phyloP scores from a whole-genome alignment of 768 basidiomycete species.

The Pholiota molesta region DNA sequence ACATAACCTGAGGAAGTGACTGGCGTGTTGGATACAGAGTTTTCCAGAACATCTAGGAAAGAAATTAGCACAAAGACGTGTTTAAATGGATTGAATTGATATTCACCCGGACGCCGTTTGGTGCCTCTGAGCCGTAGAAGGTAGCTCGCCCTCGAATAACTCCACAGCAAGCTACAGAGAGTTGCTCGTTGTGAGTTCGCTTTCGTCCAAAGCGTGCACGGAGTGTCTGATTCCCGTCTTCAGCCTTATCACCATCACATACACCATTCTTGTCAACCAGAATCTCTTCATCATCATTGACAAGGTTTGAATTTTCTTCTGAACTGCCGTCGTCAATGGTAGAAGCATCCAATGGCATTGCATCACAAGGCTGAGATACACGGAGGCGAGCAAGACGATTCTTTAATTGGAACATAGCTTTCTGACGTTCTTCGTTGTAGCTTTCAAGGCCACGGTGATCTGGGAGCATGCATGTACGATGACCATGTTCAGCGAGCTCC shows the following conservation, averaged over 20 bases:
- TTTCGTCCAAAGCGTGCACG: constrained; percentile 28
- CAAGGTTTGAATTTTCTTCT: too few relatives aligned
- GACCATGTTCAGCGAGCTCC: neutral
- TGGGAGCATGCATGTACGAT: neutral
- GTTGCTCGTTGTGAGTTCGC: constrained; percentile 38
- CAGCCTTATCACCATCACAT: constrained; percentile 28
- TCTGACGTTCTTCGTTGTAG: neutral
- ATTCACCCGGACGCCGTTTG: constrained; percentile 30
- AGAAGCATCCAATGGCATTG: neutral
- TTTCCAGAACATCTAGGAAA: constrained; percentile 14
- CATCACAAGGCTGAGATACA: neutral
- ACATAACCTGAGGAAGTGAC: constrained; percentile 20
- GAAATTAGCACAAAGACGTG: neutral
- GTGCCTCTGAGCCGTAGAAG: constrained; percentile 34
- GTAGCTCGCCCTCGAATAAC: constrained; percentile 28
- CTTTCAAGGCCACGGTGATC: neutral
- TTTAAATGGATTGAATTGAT: neutral
- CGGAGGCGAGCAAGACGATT: constrained; percentile 1
- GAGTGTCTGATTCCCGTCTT: constrained; percentile 18
- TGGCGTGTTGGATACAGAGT: constrained; percentile 10
- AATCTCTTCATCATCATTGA: constrained; percentile 19
- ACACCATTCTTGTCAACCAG: constrained; percentile 15
- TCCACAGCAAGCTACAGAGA: constrained; percentile 35
- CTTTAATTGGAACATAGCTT: constrained; percentile 10
- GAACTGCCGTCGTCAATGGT: too few relatives aligned